Evolutionary conservation across 345 rosid genomes (phyloP).

Genomic region (Eucalyptus marginata): DNA sequence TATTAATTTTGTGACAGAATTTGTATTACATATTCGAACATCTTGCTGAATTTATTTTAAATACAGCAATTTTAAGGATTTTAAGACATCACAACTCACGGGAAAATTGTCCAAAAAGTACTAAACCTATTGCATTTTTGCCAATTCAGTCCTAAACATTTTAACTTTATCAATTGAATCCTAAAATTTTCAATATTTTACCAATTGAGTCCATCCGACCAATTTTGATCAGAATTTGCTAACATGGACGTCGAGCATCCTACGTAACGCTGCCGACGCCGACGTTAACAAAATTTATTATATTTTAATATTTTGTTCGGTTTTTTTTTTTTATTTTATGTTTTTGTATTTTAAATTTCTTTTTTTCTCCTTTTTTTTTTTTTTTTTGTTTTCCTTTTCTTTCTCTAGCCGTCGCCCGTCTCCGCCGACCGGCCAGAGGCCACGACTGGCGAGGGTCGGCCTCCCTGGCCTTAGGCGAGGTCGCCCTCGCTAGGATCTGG

Average conservation of each 20-base stretch:
- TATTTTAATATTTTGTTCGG: no score
- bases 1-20: background rate
- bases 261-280: accelerated
- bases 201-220: accelerated
- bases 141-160: accelerated
- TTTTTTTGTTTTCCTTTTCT: no score
- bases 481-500: accelerated
- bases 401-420: no score
- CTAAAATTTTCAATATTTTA: accelerated
- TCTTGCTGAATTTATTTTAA: background rate
- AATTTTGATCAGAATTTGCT: no score
- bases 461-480: no score
- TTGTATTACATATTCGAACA: background rate
- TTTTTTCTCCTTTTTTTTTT: no score
- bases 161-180: accelerated
- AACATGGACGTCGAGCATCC: accelerated
- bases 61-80: background rate
- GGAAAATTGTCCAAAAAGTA: no score
- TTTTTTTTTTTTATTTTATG: no score
- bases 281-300: accelerated
- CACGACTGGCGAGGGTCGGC: accelerated
- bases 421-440: accelerated
- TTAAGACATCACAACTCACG: background rate
- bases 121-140: accelerated
- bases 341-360: no score